phyloP scores from a whole-genome alignment of 495 filamentous ascomycete genomes.

The Neurospora sublineolata region DNA sequence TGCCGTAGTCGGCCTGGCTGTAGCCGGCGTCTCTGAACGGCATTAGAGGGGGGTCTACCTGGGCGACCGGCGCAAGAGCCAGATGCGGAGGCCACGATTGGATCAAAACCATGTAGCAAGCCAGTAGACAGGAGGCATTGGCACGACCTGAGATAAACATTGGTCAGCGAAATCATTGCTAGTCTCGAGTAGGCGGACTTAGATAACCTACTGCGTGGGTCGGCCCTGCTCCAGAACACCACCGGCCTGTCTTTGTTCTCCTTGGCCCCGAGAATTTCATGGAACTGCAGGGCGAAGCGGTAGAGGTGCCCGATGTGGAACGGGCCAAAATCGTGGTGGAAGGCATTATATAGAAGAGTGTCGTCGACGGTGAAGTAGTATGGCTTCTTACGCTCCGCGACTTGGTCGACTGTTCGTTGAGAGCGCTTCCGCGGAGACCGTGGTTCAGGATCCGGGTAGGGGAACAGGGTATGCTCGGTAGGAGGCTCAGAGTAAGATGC shows the following conservation, averaged over 20 bases:
- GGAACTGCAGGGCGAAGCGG: conserved; percentile 86
- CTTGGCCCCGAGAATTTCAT: conserved; percentile 84
- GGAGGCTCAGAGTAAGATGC: conserved; percentile 82
- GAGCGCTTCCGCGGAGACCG: conserved; percentile 64
- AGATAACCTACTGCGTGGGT: conserved; percentile 63
- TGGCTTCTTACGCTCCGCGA: conserved; percentile 44
- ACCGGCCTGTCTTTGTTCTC: conserved; percentile 68
- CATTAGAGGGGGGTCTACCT: conserved; percentile 94
- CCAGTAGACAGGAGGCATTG: conserved; percentile 91
- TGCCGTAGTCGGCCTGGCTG: conserved; percentile 90
- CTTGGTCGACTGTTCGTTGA: conserved; percentile 48
- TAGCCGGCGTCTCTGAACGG: conserved; percentile 97
- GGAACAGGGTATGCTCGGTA: conserved; percentile 70
- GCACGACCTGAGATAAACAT: conserved; percentile 49
- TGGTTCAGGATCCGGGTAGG: conserved; percentile 50
- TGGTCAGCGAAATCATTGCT: conserved; percentile 9
- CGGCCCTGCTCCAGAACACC: conserved; percentile 87
- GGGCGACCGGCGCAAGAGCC: conserved; percentile 90
- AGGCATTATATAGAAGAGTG: conserved; percentile 88
- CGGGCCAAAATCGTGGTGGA: conserved; percentile 96
- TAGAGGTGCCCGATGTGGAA: conserved; percentile 95
- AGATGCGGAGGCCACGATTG: conserved; percentile 97
- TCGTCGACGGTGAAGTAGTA: conserved; percentile 96
- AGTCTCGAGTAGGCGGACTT: background rate
- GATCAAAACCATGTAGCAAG: conserved; percentile 97